Percentiles rank a stretch among this genome's conserved stretches.
phyloP scores from a whole-genome alignment of 306 rosid species.

The Malus fusca region DNA sequence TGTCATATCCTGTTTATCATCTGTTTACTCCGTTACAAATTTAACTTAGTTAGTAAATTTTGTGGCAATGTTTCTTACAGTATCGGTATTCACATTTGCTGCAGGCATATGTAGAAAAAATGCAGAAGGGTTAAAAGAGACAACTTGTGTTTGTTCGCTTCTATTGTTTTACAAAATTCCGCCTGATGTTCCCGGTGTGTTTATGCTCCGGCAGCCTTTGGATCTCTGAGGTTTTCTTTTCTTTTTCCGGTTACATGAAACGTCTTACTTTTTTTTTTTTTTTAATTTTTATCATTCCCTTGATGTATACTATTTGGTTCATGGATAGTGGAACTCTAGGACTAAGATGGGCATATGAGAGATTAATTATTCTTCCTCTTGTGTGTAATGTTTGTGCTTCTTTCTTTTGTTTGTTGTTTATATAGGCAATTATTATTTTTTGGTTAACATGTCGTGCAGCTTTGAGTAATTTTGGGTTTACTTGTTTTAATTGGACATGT shows the following conservation, averaged over 20 bases:
- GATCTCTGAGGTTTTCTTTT: neutral
- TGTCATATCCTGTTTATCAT: neutral
- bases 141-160: conserved; percentile 7
- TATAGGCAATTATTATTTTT: neutral
- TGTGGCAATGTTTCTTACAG: neutral
- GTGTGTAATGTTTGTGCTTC: neutral
- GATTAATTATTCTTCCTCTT: neutral
- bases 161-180: conserved; percentile 10
- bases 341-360: neutral
- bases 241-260: neutral
- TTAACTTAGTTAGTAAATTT: neutral
- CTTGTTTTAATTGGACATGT: too few relatives aligned
- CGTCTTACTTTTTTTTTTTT: neutral
- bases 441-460: neutral
- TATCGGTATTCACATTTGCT: conserved; percentile 6
- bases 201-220: conserved; percentile 15
- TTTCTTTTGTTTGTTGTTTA: neutral
- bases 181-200: conserved; percentile 7
- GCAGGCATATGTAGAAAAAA: conserved; percentile 79
- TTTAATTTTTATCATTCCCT: neutral
- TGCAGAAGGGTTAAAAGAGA: conserved; percentile 51
- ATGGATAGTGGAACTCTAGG: conserved; percentile 17
- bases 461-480: neutral
- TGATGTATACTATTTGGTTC: conserved; percentile 22
- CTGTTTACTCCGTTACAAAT: neutral